Base-by-base conservation (phyloP, 768 basidiomycete genomes). In the Lentinula boryana region DNA sequence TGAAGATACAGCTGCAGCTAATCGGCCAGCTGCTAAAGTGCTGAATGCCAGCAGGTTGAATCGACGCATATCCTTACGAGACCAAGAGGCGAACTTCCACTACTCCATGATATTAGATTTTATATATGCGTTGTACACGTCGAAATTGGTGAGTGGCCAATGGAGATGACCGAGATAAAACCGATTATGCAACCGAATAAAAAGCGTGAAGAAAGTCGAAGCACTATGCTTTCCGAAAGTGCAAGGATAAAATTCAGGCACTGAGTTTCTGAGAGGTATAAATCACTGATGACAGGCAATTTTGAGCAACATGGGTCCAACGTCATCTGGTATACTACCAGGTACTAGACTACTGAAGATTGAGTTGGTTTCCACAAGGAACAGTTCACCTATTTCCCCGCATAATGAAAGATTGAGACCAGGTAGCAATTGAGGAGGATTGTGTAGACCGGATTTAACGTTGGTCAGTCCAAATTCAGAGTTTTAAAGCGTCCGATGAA, bases 1-100 rank as follows among this genome's bases (percentile, higher is more conserved):
- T 9, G 81, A 75, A n/a, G 78, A 71, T 46, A 76, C 76, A 1
- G 79, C 78, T 32, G 65, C 58, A 33, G 68, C 77, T 16, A 76
- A 54, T 16, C 74, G 71, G 43, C 63, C 68, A 15, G 69, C 62
- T 40, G 71, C 68, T 33, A 36, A 40, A 0, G 27, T 35, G 40
- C 77, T 66, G n/a, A 69, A 68, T 35, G 71, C 66, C 38, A 78
- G 64, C 32, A 72, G 60, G 31, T 72, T 67, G 8, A 58, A 27
- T 16, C 13, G 31, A 35, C 8, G 50, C 43, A 31, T 58, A 50
- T 46, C 27, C 40, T 56, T 38, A 10, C 55, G n/a, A 38, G 40
- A 40, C 53, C 6, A 54, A 27, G 55, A 56, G 40, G 40, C 55
- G 7, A 10, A n/a, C 21, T 10, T 2, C 4, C 36, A 23, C 21